phyloP scores from a whole-genome alignment of 2,329 filamentous ascomycete species.

The Aspergillus glaucus region DNA sequence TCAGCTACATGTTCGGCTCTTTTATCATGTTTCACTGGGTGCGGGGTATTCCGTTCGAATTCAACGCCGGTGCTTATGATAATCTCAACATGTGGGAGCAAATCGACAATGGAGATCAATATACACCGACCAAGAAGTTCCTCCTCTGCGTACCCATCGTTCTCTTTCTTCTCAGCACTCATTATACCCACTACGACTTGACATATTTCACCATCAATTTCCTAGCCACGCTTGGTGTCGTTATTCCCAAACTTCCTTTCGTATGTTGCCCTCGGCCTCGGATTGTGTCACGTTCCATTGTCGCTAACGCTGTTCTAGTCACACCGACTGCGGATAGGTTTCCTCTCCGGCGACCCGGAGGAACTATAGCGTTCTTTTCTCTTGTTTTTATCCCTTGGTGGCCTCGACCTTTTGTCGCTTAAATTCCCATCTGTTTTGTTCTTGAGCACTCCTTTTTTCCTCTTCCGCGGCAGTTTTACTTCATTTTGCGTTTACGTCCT shows the following conservation, averaged over 20 bases:
- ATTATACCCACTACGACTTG: conserved; percentile 97
- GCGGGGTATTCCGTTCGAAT: conserved; percentile 94
- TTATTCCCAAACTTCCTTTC: conserved; percentile 93
- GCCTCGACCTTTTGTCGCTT: conserved; percentile 1
- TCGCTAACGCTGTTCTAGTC: conserved; percentile 49
- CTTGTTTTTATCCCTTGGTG: conserved; percentile 7
- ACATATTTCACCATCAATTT: conserved; percentile 98
- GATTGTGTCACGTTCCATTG: neutral
- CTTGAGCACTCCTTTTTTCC: neutral
- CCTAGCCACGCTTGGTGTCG: conserved; percentile 80
- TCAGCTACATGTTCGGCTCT: conserved; percentile 97
- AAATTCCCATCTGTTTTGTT: conserved; percentile 3
- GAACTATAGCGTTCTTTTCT: conserved; percentile 38
- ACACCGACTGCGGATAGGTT: conserved; percentile 69
- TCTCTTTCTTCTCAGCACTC: conserved; percentile 91
- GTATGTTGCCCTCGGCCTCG: conserved; percentile 51
- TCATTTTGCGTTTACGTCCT: neutral
- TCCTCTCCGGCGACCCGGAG: conserved; percentile 65
- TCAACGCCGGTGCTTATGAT: conserved; percentile 97
- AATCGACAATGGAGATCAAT: conserved; percentile 98
- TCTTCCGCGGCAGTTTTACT: neutral
- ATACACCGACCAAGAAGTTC: conserved; percentile 98
- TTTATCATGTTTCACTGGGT: conserved; percentile 99
- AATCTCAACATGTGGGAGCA: conserved; percentile 99
- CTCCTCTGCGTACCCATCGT: conserved; percentile 88